phyloP scores from a whole-genome alignment of 345 rosid species.

The Euphorbia peplus region DNA sequence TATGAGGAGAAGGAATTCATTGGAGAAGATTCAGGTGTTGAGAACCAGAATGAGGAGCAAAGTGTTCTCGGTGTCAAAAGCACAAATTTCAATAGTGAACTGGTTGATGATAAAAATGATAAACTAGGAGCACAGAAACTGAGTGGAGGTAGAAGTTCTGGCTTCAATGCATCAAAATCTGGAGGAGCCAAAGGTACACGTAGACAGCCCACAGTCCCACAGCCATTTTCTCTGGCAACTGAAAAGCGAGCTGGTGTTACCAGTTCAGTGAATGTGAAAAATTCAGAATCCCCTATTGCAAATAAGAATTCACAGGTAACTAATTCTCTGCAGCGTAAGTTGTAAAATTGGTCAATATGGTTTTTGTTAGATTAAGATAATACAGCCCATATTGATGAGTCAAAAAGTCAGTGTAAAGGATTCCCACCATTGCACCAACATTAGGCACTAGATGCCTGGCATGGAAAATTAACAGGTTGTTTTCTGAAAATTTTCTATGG shows the following conservation, averaged over 20 bases:
- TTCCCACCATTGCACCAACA: neutral
- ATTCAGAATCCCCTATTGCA: slow-evolving; percentile 37
- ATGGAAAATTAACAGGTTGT: neutral
- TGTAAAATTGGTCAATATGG: neutral
- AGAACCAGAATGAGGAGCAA: slow-evolving; percentile 39
- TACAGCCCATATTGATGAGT: neutral
- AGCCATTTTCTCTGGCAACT: slow-evolving; percentile 49
- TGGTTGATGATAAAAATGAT: slow-evolving; percentile 26
- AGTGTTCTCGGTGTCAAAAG: slow-evolving; percentile 38
- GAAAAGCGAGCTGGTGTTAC: slow-evolving; percentile 42
- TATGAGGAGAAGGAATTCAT: slow-evolving; percentile 58
- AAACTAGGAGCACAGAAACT: slow-evolving; percentile 36
- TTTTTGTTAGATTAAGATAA: neutral
- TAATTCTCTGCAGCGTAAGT: neutral
- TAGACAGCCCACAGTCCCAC: slow-evolving; percentile 35
- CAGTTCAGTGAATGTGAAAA: slow-evolving; percentile 31
- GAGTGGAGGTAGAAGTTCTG: slow-evolving; percentile 26
- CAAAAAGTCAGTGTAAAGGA: neutral
- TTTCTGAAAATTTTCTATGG: neutral
- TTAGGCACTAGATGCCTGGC: neutral
- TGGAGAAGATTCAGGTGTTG: slow-evolving; percentile 27
- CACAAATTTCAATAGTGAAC: slow-evolving; percentile 29
- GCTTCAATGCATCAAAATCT: slow-evolving; percentile 34
- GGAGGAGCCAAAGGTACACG: slow-evolving; percentile 27
- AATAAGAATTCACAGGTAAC: slow-evolving; percentile 61